Base-by-base conservation (phyloP, 2,329 filamentous ascomycete species). In the Phialophora chinensis region DNA sequence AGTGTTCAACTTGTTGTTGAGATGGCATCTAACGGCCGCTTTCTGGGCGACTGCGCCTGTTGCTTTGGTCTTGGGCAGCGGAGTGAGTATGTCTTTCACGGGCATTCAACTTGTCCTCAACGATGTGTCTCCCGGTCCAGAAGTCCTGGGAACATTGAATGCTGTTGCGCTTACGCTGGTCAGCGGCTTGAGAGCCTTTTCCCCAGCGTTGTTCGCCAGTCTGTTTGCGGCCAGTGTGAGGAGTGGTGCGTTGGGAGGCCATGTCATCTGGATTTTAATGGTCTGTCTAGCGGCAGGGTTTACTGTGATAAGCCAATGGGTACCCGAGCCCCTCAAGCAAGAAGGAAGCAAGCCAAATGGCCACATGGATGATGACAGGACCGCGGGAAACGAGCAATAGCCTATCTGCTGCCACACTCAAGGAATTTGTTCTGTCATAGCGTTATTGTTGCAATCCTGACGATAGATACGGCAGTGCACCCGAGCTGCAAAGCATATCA, bases 71-170 rank as follows among this genome's bases (percentile, higher is more conserved):
- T n/a, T 91, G 0, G 89, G 88, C 0, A 84, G 84, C 12, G 87
- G 87, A 1, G 85, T 91, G 0, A 84, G 83, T 57, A 92, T 91
- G 89, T 81, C 84, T 1, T 91, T 90, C 74, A 93, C 69, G 0
- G 88, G 83, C 1, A 84, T 89, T 0, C 90, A 93, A 79, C 86
- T 94, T 8, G 87, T 87, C 0, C 74, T 94, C 35, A 94, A 94
- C 76, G 90, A 93, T 65, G 86, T 90, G 1, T 84, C 88, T 0
- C 91, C 91, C 0, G 86, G 83, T 10, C 84, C 86, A 1, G 80
- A 82, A 50, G 85, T 87, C 0, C 80, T 94, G 10, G 91, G 89
- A 0, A 92, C 87, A 0, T 79, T 95, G 31, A 94, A 94, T 72
- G 88, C 89, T 0, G 72, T 92, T 0, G 85, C 86, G 0, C 79